phyloP scores from a whole-genome alignment of 2,329 filamentous ascomycete genomes.

The Endocalyx cinctus region DNA sequence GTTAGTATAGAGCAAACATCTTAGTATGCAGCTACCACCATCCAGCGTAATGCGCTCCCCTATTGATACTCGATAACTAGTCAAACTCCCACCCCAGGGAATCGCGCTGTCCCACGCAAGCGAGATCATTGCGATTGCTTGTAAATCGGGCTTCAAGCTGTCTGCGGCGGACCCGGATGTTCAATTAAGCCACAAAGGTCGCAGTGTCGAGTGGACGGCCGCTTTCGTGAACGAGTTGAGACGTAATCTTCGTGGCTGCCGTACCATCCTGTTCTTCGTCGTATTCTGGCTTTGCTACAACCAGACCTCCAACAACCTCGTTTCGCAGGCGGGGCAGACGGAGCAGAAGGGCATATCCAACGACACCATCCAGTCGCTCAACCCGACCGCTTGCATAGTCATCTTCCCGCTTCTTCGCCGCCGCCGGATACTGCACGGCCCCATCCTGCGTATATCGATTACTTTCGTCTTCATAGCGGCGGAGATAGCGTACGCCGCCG shows the following conservation, averaged over 20 bases:
- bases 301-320: conserved; percentile 51
- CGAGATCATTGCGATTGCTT: neutral
- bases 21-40: neutral
- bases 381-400: conserved; percentile 48
- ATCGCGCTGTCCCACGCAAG: neutral
- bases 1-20: neutral
- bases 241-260: neutral
- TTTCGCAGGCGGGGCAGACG: conserved; percentile 52
- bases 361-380: conserved; percentile 51
- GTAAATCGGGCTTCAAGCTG: neutral
- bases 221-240: conserved; percentile 1
- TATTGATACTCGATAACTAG: neutral
- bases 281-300: conserved; percentile 38
- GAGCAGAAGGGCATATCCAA: conserved; percentile 47
- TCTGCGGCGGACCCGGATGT: conserved; percentile 1
- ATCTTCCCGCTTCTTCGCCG: conserved; percentile 46
- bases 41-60: neutral
- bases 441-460: conserved; percentile 47
- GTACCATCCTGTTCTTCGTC: conserved; percentile 3
- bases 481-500: conserved; percentile 44
- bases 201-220: neutral
- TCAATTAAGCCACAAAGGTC: neutral
- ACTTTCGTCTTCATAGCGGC: conserved; percentile 43
- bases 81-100: neutral
- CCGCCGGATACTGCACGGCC: conserved; percentile 43